Percentiles rank a stretch among this genome's conserved stretches.
These are phyloP conservation scores for Phytophthora kernoviae DNA, from an alignment of 352 stramenopile species.

Conservation along the genomic window DNA sequence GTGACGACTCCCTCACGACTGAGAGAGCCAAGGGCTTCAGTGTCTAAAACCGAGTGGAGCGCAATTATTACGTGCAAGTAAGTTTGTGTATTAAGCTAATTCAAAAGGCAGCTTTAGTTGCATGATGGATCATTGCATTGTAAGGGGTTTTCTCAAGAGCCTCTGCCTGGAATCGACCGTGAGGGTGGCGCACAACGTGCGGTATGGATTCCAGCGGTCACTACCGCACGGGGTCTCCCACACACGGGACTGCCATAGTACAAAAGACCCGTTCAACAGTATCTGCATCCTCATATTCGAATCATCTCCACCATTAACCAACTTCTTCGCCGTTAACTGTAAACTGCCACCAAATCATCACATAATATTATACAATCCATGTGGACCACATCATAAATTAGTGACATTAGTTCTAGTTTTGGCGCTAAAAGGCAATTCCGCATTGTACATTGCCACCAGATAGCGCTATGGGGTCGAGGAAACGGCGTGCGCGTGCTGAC, in stretches of 20 bases:
- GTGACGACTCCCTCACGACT: not conserved
- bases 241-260: slow-evolving; percentile 18
- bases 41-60: slow-evolving; percentile 14
- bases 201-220: no score
- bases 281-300: slow-evolving; percentile 36
- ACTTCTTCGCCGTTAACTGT: not conserved
- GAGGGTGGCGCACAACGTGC: not conserved
- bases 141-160: slow-evolving; percentile 26
- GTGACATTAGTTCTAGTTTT: slow-evolving; percentile 1
- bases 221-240: slow-evolving; percentile 7
- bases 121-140: slow-evolving; percentile 14
- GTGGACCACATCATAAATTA: not conserved
- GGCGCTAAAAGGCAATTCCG: slow-evolving; percentile 18
- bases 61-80: slow-evolving; percentile 23
- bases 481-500: slow-evolving; percentile 7
- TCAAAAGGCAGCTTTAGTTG: not conserved
- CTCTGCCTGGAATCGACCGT: slow-evolving; percentile 18
- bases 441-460: not conserved
- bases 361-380: not conserved
- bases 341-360: not conserved
- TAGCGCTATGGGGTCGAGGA: slow-evolving; percentile 20
- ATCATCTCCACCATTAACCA: slow-evolving; percentile 29
- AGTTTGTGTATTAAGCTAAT: not conserved
- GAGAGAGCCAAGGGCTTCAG: not conserved
- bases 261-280: slow-evolving; percentile 34